phyloP scores from a whole-genome alignment of 192 early-diverging fungal genomes.

The Coemansia sp. region DNA sequence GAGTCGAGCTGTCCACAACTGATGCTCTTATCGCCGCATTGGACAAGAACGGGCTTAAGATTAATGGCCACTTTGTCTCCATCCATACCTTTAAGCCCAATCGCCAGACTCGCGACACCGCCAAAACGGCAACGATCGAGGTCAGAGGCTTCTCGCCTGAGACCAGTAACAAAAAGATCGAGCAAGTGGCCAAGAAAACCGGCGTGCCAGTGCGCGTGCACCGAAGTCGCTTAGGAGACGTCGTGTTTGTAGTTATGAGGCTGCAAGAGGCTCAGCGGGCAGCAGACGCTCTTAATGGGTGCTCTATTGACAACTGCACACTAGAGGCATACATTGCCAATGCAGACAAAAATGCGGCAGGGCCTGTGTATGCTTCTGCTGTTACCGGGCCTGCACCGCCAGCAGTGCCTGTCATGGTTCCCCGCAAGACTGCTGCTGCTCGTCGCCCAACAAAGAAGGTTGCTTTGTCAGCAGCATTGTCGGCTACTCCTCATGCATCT shows the following conservation, averaged over 20 bases:
- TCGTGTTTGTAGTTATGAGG: conserved; percentile 30
- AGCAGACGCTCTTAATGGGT: conserved; percentile 12
- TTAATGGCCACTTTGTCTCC: conserved; percentile 20
- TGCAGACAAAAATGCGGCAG: not conserved
- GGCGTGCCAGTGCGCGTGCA: conserved; percentile 29
- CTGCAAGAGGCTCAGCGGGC: conserved; percentile 22
- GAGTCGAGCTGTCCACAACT: conserved; percentile 4
- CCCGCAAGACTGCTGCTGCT: conserved; percentile 14
- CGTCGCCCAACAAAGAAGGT: conserved; percentile 32
- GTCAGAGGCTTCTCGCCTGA: conserved; percentile 38
- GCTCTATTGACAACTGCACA: conserved; percentile 11
- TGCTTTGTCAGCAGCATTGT: not conserved
- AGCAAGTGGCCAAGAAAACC: conserved; percentile 18
- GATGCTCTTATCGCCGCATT: conserved; percentile 29
- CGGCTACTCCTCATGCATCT: not conserved
- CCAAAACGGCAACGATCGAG: conserved; percentile 10
- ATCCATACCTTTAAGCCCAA: conserved; percentile 33
- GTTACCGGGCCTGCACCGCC: not conserved
- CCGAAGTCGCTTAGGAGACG: conserved; percentile 27
- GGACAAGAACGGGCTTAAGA: conserved; percentile 34
- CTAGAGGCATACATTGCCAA: conserved; percentile 8
- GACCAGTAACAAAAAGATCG: conserved; percentile 37
- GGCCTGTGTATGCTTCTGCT: not conserved
- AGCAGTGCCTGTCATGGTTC: conserved; percentile 10
- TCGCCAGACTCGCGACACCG: conserved; percentile 1